These are phyloP conservation scores for Capsicum pubescens DNA, from an alignment of 257 asterid species.

Conservation along the genomic window DNA sequence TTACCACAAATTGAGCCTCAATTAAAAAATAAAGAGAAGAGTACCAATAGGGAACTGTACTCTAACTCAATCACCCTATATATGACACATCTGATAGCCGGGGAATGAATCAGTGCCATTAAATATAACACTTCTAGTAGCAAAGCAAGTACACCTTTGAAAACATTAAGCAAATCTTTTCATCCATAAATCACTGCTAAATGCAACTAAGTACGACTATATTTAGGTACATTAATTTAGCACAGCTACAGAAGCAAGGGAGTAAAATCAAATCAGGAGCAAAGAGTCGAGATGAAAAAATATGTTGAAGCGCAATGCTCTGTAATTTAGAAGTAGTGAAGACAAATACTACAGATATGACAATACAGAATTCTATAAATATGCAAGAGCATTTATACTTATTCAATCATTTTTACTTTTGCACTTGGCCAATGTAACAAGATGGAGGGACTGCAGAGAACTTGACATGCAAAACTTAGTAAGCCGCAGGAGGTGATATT, in stretches of 20 bases:
- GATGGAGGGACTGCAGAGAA: constrained; percentile 6
- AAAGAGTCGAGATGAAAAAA: background rate
- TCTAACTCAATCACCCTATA: background rate
- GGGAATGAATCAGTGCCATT: background rate
- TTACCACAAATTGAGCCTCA: constrained; percentile 19
- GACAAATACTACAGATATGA: background rate
- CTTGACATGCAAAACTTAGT: background rate
- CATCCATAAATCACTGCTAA: background rate
- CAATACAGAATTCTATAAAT: background rate
- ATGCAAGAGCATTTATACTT: background rate
- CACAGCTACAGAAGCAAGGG: constrained; percentile 3
- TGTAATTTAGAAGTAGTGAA: background rate
- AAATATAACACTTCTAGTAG: constrained; percentile 4
- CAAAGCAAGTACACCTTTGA: background rate
- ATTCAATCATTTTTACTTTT: background rate
- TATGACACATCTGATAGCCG: background rate
- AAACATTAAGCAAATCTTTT: background rate
- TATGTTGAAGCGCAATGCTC: background rate
- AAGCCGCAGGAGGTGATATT: background rate
- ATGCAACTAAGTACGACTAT: background rate
- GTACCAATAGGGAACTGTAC: background rate
- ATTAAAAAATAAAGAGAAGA: constrained; percentile 1
- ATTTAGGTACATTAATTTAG: background rate
- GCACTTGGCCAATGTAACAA: background rate
- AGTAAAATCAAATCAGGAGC: constrained; percentile 7